Evolutionary conservation across 345 rosid species (phyloP).

Genomic region (Gossypium sturtianum): DNA sequence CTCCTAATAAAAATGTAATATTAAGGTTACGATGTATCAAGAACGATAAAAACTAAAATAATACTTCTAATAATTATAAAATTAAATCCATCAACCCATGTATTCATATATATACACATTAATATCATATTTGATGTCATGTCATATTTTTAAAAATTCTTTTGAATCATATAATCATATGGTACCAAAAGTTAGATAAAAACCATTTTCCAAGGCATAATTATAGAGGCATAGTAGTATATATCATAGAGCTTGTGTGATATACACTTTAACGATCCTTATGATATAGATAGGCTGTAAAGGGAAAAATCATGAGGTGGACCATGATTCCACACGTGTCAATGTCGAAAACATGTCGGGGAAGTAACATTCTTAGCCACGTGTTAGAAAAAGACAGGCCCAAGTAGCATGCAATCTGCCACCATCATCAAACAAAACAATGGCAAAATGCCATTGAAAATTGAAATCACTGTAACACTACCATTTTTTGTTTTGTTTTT

Average conservation of each 20-base stretch:
- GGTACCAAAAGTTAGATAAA: not conserved
- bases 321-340: constrained; percentile 25
- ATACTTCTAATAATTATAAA: too few species aligned
- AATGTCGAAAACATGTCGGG: constrained; percentile 25
- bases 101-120: not conserved
- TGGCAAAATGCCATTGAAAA: not conserved
- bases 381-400: constrained; percentile 18
- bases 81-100: too few species aligned
- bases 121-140: not conserved
- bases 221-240: not conserved
- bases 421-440: not conserved
- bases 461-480: constrained; percentile 3
- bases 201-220: constrained; percentile 14
- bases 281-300: constrained; percentile 14
- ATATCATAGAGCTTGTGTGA: not conserved
- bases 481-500: not conserved
- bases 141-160: too few species aligned
- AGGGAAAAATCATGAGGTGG: constrained; percentile 10
- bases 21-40: too few species aligned
- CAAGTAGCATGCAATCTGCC: not conserved
- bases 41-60: too few species aligned
- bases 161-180: not conserved
- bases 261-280: not conserved
- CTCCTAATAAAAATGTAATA: too few species aligned
- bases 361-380: constrained; percentile 28